These are phyloP conservation scores for Phyllosticta citribraziliensis DNA, from an alignment of 2,329 filamentous ascomycete species.

Conservation along the genomic window DNA sequence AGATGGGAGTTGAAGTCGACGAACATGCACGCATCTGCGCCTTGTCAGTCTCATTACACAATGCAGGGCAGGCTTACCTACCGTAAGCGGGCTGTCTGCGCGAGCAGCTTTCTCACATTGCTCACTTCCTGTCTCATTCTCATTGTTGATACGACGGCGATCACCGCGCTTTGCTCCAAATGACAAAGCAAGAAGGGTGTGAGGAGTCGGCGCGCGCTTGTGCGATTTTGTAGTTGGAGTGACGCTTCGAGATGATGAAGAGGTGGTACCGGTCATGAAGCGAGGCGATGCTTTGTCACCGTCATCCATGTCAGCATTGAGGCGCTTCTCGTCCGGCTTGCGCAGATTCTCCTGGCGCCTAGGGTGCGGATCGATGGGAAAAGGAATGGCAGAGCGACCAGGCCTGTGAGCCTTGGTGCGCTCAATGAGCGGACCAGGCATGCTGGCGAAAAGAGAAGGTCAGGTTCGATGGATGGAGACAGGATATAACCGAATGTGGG, in stretches of 20 bases:
- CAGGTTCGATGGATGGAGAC: background rate
- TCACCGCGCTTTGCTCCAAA: background rate
- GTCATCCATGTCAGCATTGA: background rate
- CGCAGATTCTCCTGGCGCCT: constrained; percentile 4
- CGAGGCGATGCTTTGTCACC: constrained; percentile 10
- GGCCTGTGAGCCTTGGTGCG: constrained; percentile 15
- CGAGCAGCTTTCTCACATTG: background rate
- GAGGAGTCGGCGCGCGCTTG: constrained; percentile 6
- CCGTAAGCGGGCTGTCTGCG: background rate
- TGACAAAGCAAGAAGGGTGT: constrained; percentile 3
- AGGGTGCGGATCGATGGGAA: background rate
- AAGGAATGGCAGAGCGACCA: constrained; percentile 4
- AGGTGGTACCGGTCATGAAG: constrained; percentile 18
- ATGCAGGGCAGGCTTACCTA: background rate
- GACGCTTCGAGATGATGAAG: constrained; percentile 17
- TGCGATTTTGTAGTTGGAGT: constrained; percentile 2
- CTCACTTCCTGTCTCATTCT: constrained; percentile 8
- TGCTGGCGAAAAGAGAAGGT: background rate
- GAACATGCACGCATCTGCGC: background rate
- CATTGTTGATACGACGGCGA: constrained; percentile 11
- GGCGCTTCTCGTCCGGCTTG: constrained; percentile 13
- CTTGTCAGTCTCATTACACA: background rate
- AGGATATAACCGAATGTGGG: background rate
- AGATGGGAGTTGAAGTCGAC: background rate
- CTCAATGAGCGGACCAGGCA: constrained; percentile 15